A percentile compares a stretch with the other conserved stretches of the same genome.
Conservation (phyloP, 345 rosid genomes). For the Dimocarpus longan region DNA sequence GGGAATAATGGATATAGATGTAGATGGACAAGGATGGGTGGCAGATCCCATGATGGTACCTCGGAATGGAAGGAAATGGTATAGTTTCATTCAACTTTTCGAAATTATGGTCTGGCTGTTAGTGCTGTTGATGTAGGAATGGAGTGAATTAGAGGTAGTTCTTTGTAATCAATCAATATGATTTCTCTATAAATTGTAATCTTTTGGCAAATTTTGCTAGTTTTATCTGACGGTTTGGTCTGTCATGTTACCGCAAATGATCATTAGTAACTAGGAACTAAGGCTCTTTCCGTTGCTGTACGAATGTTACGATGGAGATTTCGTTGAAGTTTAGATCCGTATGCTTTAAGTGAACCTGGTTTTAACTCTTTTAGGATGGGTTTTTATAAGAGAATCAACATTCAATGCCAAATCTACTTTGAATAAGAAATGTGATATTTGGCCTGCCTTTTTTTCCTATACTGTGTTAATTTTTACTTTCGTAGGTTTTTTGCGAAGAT, state of each 20-base stretch:
- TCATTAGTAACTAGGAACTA: too few relatives aligned
- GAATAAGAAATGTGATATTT: not conserved
- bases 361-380: not conserved
- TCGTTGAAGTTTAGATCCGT: not conserved
- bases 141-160: constrained; percentile 11
- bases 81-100: constrained; percentile 26
- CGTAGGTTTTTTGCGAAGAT: not conserved
- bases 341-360: not conserved
- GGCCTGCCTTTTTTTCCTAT: not conserved
- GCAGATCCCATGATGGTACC: constrained; percentile 71
- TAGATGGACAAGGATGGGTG: constrained; percentile 98
- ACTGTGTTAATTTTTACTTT: not conserved
- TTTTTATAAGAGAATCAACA: not conserved
- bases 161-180: not conserved
- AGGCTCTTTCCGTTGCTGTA: too few relatives aligned
- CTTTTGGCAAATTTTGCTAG: not conserved
- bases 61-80: constrained; percentile 98
- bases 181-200: not conserved
- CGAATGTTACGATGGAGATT: not conserved
- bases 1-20: constrained; percentile 91
- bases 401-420: not conserved
- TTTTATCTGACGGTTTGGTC: not conserved
- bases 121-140: constrained; percentile 15
- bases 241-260: too few relatives aligned
- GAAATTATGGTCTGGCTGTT: constrained; percentile 16